Evolutionary conservation across 805 yeast genomes (phyloP).

Genomic region (Metschnikowia matae): DNA sequence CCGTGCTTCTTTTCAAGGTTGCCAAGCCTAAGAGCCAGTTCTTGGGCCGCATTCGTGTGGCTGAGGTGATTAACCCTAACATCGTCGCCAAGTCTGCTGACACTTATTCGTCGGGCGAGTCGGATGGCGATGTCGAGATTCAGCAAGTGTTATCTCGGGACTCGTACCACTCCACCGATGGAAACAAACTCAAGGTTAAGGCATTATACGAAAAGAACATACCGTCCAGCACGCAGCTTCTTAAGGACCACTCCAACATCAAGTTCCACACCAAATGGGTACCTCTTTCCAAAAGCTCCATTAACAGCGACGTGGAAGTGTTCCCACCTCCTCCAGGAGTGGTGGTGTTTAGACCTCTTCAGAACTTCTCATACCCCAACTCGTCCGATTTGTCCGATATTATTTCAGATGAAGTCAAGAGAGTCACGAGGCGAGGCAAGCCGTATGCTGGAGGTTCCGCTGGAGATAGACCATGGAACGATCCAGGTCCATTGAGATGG

Average conservation of each 20-base stretch:
- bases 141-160: slow-evolving; percentile 39
- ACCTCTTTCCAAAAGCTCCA: slow-evolving; percentile 47
- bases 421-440: slow-evolving; percentile 57
- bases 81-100: slow-evolving; percentile 28
- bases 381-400: slow-evolving; percentile 67
- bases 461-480: slow-evolving; percentile 88
- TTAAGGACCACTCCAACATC: slow-evolving; percentile 29
- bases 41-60: slow-evolving; percentile 71
- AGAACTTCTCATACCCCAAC: slow-evolving; percentile 79
- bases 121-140: slow-evolving; percentile 33
- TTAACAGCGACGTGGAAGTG: slow-evolving; percentile 56
- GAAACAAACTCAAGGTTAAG: slow-evolving; percentile 20
- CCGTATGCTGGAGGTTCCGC: slow-evolving; percentile 29
- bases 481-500: slow-evolving; percentile 62
- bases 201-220: slow-evolving; percentile 12
- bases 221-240: slow-evolving; percentile 23
- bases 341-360: slow-evolving; percentile 76
- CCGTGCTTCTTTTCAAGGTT: slow-evolving; percentile 64
- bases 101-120: slow-evolving; percentile 18
- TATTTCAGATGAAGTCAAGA: slow-evolving; percentile 63
- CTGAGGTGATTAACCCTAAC: slow-evolving; percentile 65
- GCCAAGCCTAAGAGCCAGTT: slow-evolving; percentile 81
- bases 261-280: slow-evolving; percentile 64
- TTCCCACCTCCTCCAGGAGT: slow-evolving; percentile 89
- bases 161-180: slow-evolving; percentile 22